These are phyloP conservation scores for Drosera spatulata DNA, from an alignment of 179 eudicot species.

Conservation along the genomic window DNA sequence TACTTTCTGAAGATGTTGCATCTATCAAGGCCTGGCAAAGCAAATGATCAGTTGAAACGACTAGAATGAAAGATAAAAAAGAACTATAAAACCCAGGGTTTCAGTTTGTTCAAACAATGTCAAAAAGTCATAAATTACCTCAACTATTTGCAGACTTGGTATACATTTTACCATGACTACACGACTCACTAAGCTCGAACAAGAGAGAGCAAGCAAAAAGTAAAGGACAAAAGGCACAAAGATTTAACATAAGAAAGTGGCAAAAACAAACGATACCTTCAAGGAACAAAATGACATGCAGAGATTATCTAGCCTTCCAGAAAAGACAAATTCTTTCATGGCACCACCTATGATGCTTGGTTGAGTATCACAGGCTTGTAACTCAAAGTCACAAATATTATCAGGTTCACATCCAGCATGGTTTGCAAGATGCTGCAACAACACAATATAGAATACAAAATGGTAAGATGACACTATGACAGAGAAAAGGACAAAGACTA, in stretches of 20 bases:
- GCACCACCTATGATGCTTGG: conserved; percentile 88
- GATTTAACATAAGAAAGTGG: background rate
- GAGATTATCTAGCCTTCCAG: conserved; percentile 96
- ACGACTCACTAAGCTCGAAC: too few relatives aligned
- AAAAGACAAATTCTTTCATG: conserved; percentile 75
- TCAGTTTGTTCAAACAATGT: too few relatives aligned
- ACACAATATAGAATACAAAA: too few relatives aligned
- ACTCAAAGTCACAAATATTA: conserved; percentile 91
- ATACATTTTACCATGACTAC: too few relatives aligned
- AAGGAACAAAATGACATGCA: conserved; percentile 96
- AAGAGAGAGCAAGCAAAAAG: too few relatives aligned
- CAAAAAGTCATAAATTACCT: too few relatives aligned
- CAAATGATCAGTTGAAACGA: too few relatives aligned
- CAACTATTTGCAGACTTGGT: too few relatives aligned
- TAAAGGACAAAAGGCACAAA: too few relatives aligned
- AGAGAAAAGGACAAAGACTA: conserved; percentile 7
- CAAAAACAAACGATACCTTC: conserved; percentile 33
- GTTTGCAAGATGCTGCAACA: conserved; percentile 58
- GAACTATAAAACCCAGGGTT: too few relatives aligned
- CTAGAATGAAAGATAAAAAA: too few relatives aligned
- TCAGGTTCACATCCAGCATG: conserved; percentile 76
- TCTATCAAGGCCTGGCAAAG: conserved; percentile 72
- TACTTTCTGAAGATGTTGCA: conserved; percentile 53
- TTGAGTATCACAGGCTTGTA: conserved; percentile 98
- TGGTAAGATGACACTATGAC: conserved; percentile 6